A percentile compares a stretch with the other conserved stretches of the same genome.
These are phyloP conservation scores for Botryotinia convoluta DNA, from an alignment of 2,329 filamentous ascomycete genomes.

Conservation along the genomic window DNA sequence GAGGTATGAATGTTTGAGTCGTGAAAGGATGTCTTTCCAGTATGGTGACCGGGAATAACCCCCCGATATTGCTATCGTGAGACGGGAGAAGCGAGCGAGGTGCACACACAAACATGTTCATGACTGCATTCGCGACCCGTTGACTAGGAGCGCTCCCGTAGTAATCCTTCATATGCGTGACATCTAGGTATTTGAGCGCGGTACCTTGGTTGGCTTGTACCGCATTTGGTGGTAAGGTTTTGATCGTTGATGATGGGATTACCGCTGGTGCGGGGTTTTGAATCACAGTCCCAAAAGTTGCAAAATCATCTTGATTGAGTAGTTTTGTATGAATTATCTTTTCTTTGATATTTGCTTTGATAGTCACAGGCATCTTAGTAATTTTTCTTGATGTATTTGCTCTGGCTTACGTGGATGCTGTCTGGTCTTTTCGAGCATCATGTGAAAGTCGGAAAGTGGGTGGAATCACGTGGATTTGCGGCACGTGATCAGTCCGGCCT, in stretches of 20 bases:
- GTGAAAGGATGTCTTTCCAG: constrained; percentile 93
- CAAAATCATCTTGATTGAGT: constrained; percentile 69
- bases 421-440: background rate
- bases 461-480: rapidly evolving
- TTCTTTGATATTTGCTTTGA: constrained; percentile 17
- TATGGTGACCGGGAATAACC: constrained; percentile 64
- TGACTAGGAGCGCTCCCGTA: constrained; percentile 66
- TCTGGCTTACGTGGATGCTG: background rate
- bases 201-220: constrained; percentile 78
- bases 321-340: constrained; percentile 54
- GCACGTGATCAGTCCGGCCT: background rate
- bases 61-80: constrained; percentile 26
- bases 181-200: constrained; percentile 80
- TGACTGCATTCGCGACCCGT: constrained; percentile 56
- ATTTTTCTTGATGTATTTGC: background rate
- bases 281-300: constrained; percentile 79
- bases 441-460: constrained; percentile 5
- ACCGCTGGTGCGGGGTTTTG: constrained; percentile 64
- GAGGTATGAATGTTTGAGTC: constrained; percentile 85
- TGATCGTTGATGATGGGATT: constrained; percentile 45
- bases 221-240: constrained; percentile 44
- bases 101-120: constrained; percentile 89
- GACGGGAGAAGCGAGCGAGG: constrained; percentile 54
- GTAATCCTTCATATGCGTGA: constrained; percentile 69
- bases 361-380: constrained; percentile 28